Evolutionary conservation across 805 yeast species (phyloP), one percentile per base, ranked within the genome.

Genomic region (Metschnikowia lochheadii): DNA sequence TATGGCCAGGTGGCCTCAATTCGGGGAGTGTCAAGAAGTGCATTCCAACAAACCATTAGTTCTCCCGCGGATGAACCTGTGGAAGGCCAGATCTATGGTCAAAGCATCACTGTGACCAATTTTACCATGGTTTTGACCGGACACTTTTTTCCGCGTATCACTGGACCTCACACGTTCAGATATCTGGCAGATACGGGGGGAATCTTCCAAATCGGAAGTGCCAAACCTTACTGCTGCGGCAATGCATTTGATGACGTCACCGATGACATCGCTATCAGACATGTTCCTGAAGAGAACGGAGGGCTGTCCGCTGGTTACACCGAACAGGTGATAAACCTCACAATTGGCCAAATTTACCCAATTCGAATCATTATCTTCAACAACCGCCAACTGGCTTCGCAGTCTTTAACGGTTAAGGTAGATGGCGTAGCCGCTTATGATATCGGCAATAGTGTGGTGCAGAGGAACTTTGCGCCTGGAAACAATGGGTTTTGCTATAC

Each of bases 281-380:
- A 46, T 5, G 44, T 55, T 20, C 52, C 55, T 1, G 54, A 53
- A 1, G 31, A 21, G 5, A 55, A 55, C 2, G 56, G 54, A 21
- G 23, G 23, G 23, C 23, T 21, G 23, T 21, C 23, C 23, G 3
- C 55, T 1, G 54, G 51, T 1, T 31, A 29, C 7, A 53, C 55
- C 2, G 56, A 53, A 3, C 23, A 36, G 23, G 6, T 5, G 23
- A 21, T 21, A 21, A 6, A 21, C 23, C 23, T 21, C 6, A 4
- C 1, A 21, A 1, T 1, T 5, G 23, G 23, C 23, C 23, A 21
- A 21, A 1, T 20, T 20, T 48, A 48, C 15, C 50, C 50, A 4
- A 14, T 48, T 23, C 33, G 36, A 17, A 41, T 48, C 21, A 14
- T 35, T 14, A 15, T 15, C 26, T 40, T 48, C 18, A 48, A 48